Evolutionary conservation across 2,329 filamentous ascomycete genomes (phyloP).

Genomic region (Beauveria bassiana): DNA sequence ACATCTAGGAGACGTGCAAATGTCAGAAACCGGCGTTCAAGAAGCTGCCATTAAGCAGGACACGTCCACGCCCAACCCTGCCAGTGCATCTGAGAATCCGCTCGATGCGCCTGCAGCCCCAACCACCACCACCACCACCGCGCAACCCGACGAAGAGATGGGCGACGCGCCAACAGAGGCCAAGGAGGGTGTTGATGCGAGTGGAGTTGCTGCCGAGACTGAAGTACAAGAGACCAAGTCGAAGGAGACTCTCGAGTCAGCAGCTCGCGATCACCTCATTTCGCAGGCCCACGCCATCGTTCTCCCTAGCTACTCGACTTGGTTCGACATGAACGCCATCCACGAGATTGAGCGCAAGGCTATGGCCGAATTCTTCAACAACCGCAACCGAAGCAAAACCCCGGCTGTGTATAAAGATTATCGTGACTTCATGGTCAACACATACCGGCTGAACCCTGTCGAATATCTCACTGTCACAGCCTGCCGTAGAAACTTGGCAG

Average conservation of each 20-base stretch:
- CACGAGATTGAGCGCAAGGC: slow-evolving; percentile 90
- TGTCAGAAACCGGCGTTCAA: slow-evolving; percentile 43
- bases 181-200: slow-evolving; percentile 39
- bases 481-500: slow-evolving; percentile 87
- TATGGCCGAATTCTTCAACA: slow-evolving; percentile 97
- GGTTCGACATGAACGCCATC: slow-evolving; percentile 97
- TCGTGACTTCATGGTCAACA: slow-evolving; percentile 99
- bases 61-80: slow-evolving; percentile 49
- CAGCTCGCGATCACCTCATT: slow-evolving; percentile 85
- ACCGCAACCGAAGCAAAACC: slow-evolving; percentile 95
- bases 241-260: slow-evolving; percentile 75
- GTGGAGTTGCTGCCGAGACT: slow-evolving; percentile 41
- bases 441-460: slow-evolving; percentile 88
- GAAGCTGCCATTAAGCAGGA: slow-evolving; percentile 53
- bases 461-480: slow-evolving; percentile 97
- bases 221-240: slow-evolving; percentile 55
- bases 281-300: slow-evolving; percentile 94
- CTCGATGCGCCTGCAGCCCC: slow-evolving; percentile 61
- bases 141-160: slow-evolving; percentile 74
- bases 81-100: slow-evolving; percentile 50
- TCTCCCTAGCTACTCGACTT: slow-evolving; percentile 92
- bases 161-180: slow-evolving; percentile 52
- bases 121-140: slow-evolving; percentile 40
- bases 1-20: slow-evolving; percentile 48
- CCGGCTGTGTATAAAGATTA: slow-evolving; percentile 97